phyloP scores from a whole-genome alignment of 2,329 filamentous ascomycete species.

The Elsinoe fawcettii region DNA sequence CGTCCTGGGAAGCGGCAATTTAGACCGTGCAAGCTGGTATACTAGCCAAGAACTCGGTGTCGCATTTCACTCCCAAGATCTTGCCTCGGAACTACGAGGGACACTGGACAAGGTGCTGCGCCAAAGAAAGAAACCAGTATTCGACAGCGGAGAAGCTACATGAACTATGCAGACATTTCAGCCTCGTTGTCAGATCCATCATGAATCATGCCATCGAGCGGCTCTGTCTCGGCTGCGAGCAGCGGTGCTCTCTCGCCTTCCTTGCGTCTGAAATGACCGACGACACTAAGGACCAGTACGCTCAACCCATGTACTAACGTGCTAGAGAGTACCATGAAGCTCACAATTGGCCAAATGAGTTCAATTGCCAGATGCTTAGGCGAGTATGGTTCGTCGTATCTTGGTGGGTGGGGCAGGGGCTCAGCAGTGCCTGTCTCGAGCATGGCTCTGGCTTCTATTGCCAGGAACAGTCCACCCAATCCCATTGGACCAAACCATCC shows the following conservation, averaged over 20 bases:
- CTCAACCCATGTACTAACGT: conserved; percentile 49
- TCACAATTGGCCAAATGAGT: conserved; percentile 48
- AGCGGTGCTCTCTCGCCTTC: conserved; percentile 43
- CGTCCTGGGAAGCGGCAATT: conserved; percentile 71
- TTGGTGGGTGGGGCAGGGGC: conserved; percentile 39
- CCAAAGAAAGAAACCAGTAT: conserved; percentile 17
- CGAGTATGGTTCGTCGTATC: conserved; percentile 27
- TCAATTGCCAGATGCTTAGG: conserved; percentile 35
- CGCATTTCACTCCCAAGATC: conserved; percentile 39
- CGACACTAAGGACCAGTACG: conserved; percentile 44
- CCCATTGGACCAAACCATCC: conserved; percentile 54
- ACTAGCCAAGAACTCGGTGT: conserved; percentile 79
- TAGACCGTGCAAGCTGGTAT: conserved; percentile 79
- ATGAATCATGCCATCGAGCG: conserved; percentile 44
- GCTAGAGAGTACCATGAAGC: conserved; percentile 47
- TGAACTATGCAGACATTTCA: conserved; percentile 12
- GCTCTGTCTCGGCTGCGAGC: conserved; percentile 44
- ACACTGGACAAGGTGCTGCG: conserved; percentile 20
- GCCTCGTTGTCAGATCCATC: conserved; percentile 32
- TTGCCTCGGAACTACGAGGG: conserved; percentile 27
- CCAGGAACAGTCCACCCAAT: conserved; percentile 49
- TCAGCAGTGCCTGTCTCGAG: conserved; percentile 43
- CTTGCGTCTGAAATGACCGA: conserved; percentile 39
- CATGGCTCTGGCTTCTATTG: conserved; percentile 47
- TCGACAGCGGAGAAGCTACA: conserved; percentile 9